These are phyloP conservation scores for Mycosphaerella sp. DNA, from an alignment of 2,329 filamentous ascomycete species.

Conservation along the genomic window DNA sequence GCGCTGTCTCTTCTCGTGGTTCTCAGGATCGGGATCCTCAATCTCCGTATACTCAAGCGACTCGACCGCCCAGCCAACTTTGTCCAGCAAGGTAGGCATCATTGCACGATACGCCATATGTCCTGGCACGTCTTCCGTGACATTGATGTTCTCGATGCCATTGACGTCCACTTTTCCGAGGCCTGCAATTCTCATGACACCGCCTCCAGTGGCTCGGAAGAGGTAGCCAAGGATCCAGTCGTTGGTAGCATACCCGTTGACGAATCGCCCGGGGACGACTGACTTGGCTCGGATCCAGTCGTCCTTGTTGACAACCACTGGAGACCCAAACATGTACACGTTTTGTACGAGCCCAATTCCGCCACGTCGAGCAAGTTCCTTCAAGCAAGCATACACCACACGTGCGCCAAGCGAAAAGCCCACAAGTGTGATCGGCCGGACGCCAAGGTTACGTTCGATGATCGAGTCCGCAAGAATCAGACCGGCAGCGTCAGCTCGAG, in stretches of 20 bases:
- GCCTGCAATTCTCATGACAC: conserved; percentile 81
- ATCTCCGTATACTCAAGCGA: conserved; percentile 95
- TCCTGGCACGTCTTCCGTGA: conserved; percentile 76
- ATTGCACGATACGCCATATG: conserved; percentile 95
- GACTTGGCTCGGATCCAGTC: conserved; percentile 75
- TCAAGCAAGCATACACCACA: conserved; percentile 86
- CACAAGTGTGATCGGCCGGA: conserved; percentile 83
- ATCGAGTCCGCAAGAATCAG: conserved; percentile 91
- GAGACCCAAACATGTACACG: conserved; percentile 89
- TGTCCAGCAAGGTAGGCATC: conserved; percentile 80
- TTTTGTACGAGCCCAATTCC: conserved; percentile 88
- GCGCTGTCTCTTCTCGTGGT: conserved; percentile 77
- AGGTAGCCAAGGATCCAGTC: conserved; percentile 96
- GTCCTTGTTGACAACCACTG: conserved; percentile 83
- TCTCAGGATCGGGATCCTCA: conserved; percentile 93
- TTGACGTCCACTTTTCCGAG: conserved; percentile 73
- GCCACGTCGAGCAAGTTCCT: conserved; percentile 76
- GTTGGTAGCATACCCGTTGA: conserved; percentile 89
- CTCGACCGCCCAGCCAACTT: conserved; percentile 85
- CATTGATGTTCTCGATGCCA: conserved; percentile 81
- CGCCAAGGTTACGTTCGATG: conserved; percentile 83
- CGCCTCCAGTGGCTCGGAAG: conserved; percentile 88
- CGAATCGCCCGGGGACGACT: conserved; percentile 85
- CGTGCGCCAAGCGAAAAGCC: conserved; percentile 90
- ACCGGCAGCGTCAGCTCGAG: conserved; percentile 79